Base-by-base conservation (phyloP, 352 stramenopile genomes). In the Phytopythium litorale region DNA sequence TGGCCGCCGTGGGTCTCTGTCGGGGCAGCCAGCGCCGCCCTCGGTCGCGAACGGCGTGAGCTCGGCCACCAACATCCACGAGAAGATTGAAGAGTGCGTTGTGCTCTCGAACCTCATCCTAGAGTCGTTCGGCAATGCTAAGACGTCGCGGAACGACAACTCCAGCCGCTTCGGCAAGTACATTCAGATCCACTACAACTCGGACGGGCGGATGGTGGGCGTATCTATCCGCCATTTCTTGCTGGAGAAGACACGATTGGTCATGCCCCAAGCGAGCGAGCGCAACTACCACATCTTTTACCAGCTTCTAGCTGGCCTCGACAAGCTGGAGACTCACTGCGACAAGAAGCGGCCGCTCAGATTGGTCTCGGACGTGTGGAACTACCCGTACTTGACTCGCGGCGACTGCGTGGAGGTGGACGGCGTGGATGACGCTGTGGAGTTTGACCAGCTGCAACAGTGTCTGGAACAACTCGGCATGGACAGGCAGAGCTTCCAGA, bases 161-260 rank as follows among this genome's bases (percentile, higher is more conserved):
- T 93, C 81, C 7, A 96, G 87, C 78, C 88, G 87, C 7, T 97
- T 97, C 45, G 89, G 89, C 63, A 97, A 97, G 73, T 97, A 92
- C 61, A 94, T 94, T 42, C 84, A 94, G 67, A 92, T 94, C 56
- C 76, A 88, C 43, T 94, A 92, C 71, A 91, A 78, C 62, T 59
- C 30, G 12, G 76, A 93, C 65, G 81, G 81, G 0, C 80, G 82
- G 56, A 92, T 93, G 81, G 76, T 71, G 2, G 76, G 81, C 2
- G 85, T 91, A 1, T 88, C 81, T 4, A 94, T 94, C 32, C 82
- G 79, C 4, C 81, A 92, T 42, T 94, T 92, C 51, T 52, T 94
- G 8, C 61, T 94, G 25, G 83, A 94, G 71, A 94, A 94, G 63
- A 91, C 83, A 25, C 72, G 85, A 0, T 66, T 94, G 5, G 78